A percentile compares a stretch with the other conserved stretches of the same genome.
These are phyloP conservation scores for Monosporozyma solicola DNA, from an alignment of 805 yeast species.

Conservation along the genomic window DNA sequence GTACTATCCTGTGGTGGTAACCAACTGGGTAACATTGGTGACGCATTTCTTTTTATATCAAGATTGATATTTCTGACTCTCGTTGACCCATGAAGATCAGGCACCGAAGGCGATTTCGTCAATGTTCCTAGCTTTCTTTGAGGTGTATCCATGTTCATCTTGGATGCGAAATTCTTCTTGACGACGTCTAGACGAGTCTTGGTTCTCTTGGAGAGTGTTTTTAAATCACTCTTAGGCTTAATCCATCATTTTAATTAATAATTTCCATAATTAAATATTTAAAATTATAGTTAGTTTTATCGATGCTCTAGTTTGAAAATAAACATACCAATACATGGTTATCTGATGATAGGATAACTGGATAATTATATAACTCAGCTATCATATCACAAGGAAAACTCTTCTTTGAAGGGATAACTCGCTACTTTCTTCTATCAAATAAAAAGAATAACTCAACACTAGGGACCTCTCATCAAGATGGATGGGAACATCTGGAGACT, in stretches of 20 bases:
- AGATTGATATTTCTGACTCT: background rate
- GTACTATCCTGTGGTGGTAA: background rate
- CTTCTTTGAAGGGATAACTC: background rate
- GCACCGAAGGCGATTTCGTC: slow-evolving; percentile 17
- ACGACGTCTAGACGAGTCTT: background rate
- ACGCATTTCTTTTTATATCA: background rate
- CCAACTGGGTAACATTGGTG: slow-evolving; percentile 1
- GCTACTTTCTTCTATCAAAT: background rate
- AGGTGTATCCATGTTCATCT: background rate
- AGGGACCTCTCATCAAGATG: slow-evolving; percentile 1
- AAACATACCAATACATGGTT: background rate
- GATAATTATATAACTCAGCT: background rate
- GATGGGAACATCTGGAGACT: slow-evolving; percentile 7
- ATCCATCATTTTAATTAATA: background rate
- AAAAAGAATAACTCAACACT: background rate
- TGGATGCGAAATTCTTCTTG: background rate
- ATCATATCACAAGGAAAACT: background rate
- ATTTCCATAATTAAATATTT: background rate
- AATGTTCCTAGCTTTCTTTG: background rate
- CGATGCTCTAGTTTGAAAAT: background rate
- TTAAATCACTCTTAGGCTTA: background rate
- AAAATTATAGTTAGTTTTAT: background rate
- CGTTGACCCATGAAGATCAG: slow-evolving; percentile 11
- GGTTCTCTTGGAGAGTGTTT: background rate
- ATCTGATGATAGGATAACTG: background rate